phyloP scores from a whole-genome alignment of 352 stramenopile species.

The Phytophthora ohioensis region DNA sequence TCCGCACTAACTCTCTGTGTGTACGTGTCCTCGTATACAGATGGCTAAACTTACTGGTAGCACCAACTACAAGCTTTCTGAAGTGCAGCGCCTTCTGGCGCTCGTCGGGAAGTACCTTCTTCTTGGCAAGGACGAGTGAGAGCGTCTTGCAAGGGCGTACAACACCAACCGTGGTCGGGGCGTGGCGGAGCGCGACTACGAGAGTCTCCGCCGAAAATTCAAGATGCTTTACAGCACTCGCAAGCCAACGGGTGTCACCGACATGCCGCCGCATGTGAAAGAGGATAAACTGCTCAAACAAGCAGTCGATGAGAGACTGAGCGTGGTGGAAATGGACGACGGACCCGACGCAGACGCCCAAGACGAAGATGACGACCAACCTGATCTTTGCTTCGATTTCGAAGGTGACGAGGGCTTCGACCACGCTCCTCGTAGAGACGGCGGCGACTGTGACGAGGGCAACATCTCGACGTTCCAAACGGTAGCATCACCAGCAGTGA shows the following conservation, averaged over 20 bases:
- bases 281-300: not conserved
- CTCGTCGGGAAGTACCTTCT: not conserved
- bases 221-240: conserved; percentile 1
- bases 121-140: not conserved
- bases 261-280: conserved; percentile 1
- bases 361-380: not conserved
- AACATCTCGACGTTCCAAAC: not conserved
- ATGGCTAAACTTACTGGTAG: conserved; percentile 1
- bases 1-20: not conserved
- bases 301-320: conserved; percentile 2
- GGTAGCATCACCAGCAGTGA: not conserved
- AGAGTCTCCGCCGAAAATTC: conserved; percentile 5
- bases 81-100: not conserved
- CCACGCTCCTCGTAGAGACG: not conserved
- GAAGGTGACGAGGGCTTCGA: not conserved
- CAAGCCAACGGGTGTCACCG: not conserved
- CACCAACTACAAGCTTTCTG: not conserved
- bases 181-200: not conserved
- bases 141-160: not conserved
- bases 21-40: not conserved
- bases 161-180: not conserved
- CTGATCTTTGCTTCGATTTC: not conserved
- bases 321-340: not conserved
- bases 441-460: not conserved
- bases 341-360: not conserved